Evolutionary conservation across 129 eudicot species (phyloP).

Genomic region (Solidago caesia): DNA sequence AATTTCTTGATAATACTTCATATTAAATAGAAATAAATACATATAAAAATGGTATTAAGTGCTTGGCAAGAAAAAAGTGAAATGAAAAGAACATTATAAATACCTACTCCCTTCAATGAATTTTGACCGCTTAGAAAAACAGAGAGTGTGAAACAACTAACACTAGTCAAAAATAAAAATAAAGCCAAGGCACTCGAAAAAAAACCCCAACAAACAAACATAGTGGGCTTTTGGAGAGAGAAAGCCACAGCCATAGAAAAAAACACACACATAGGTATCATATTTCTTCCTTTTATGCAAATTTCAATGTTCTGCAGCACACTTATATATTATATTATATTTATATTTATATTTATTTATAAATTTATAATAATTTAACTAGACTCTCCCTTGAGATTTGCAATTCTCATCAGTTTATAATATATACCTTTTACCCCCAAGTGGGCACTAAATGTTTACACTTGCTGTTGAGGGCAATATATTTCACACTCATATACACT

Average conservation of each 20-base stretch:
- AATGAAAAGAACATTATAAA: conserved; percentile 12
- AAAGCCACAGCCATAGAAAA: conserved; percentile 2
- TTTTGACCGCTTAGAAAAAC: conserved; percentile 32
- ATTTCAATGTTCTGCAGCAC: conserved; percentile 24
- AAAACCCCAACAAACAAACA: not conserved
- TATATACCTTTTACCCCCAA: conserved; percentile 11
- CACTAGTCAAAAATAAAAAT: not conserved
- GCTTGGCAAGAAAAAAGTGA: not conserved
- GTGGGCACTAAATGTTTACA: conserved; percentile 24
- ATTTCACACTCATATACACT: conserved; percentile 2
- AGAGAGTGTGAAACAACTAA: conserved; percentile 20
- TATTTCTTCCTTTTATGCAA: conserved; percentile 31
- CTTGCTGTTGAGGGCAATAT: not conserved
- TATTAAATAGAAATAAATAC: not conserved
- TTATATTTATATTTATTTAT: conserved; percentile 14
- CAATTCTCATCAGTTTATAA: not conserved
- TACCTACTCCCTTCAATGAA: conserved; percentile 17
- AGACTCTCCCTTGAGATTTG: no score
- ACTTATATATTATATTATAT: not conserved
- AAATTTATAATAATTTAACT: not conserved
- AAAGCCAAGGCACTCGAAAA: not conserved
- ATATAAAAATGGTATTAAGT: not conserved
- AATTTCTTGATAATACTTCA: no score
- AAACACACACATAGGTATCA: conserved; percentile 36
- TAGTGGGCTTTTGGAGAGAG: conserved; percentile 33